These are phyloP conservation scores for Abrus precatorius DNA, from an alignment of 306 rosid species.

Conservation along the genomic window DNA sequence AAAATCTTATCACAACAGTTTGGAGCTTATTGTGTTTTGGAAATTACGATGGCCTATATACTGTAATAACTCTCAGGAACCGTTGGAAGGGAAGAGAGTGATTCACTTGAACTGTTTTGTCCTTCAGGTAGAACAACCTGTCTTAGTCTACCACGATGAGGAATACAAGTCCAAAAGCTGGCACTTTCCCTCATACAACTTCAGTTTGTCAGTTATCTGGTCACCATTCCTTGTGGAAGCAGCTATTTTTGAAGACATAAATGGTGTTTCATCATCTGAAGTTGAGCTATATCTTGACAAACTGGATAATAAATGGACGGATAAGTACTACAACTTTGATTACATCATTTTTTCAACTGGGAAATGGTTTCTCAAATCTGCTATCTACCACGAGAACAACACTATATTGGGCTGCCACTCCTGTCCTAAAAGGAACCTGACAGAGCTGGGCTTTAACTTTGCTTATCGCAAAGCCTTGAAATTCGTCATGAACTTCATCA, in stretches of 20 bases:
- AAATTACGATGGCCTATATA: slow-evolving; percentile 27
- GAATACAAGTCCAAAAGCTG: slow-evolving; percentile 81
- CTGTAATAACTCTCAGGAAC: not conserved
- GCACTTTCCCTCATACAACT: slow-evolving; percentile 79
- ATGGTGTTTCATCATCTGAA: slow-evolving; percentile 91
- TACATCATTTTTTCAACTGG: slow-evolving; percentile 92
- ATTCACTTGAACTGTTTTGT: slow-evolving; percentile 48
- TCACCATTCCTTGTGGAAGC: slow-evolving; percentile 93
- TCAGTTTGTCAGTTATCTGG: slow-evolving; percentile 73
- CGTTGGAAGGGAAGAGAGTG: slow-evolving; percentile 9
- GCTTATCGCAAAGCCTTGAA: slow-evolving; percentile 86
- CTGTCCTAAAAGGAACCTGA: slow-evolving; percentile 73
- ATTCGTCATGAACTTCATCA: slow-evolving; percentile 67
- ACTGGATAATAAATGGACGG: slow-evolving; percentile 77
- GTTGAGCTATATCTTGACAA: slow-evolving; percentile 82
- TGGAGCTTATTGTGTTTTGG: slow-evolving; percentile 19
- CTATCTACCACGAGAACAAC: slow-evolving; percentile 82
- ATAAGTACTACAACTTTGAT: slow-evolving; percentile 62
- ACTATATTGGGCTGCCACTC: slow-evolving; percentile 83
- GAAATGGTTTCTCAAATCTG: slow-evolving; percentile 92
- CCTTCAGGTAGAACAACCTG: slow-evolving; percentile 79
- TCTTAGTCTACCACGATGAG: slow-evolving; percentile 81
- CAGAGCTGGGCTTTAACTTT: slow-evolving; percentile 79
- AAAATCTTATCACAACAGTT: slow-evolving; percentile 8
- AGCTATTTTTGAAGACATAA: slow-evolving; percentile 83